phyloP scores from a whole-genome alignment of 352 stramenopile species.

The Saprolegnia diclina region DNA sequence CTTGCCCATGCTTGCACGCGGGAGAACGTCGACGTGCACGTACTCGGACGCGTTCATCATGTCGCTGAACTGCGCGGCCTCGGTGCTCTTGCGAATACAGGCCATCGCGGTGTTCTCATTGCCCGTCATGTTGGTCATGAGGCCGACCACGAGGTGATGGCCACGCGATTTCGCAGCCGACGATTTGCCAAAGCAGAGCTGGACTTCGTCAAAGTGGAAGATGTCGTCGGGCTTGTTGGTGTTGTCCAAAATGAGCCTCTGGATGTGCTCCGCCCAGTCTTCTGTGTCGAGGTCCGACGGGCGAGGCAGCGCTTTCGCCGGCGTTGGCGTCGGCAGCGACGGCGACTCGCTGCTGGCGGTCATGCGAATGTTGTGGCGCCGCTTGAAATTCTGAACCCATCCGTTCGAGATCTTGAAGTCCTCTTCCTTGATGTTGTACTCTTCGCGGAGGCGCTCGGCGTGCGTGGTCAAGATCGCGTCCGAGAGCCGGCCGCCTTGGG shows the following conservation, averaged over 20 bases:
- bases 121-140: constrained; percentile 13
- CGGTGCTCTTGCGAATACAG: not conserved
- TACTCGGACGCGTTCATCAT: constrained; percentile 24
- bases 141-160: constrained; percentile 8
- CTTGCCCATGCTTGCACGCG: constrained; percentile 12
- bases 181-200: constrained; percentile 4
- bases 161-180: not conserved
- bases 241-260: constrained; percentile 19
- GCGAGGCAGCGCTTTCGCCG: too few species aligned
- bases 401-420: constrained; percentile 29
- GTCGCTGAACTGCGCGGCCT: constrained; percentile 2
- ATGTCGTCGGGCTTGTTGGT: constrained; percentile 18
- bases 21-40: constrained; percentile 13
- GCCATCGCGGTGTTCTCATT: not conserved
- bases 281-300: not conserved
- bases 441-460: constrained; percentile 19
- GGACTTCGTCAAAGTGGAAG: constrained; percentile 24
- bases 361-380: constrained; percentile 27
- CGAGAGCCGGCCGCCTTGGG: constrained; percentile 19
- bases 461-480: constrained; percentile 20
- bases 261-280: not conserved
- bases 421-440: constrained; percentile 25
- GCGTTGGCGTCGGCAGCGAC: not conserved
- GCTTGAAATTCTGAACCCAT: constrained; percentile 28
- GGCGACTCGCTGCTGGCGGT: not conserved